Evolutionary conservation across 2,329 filamentous ascomycete genomes (phyloP), one percentile per base, ranked within the genome.

Genomic region (Coniochaeta hoffmannii): DNA sequence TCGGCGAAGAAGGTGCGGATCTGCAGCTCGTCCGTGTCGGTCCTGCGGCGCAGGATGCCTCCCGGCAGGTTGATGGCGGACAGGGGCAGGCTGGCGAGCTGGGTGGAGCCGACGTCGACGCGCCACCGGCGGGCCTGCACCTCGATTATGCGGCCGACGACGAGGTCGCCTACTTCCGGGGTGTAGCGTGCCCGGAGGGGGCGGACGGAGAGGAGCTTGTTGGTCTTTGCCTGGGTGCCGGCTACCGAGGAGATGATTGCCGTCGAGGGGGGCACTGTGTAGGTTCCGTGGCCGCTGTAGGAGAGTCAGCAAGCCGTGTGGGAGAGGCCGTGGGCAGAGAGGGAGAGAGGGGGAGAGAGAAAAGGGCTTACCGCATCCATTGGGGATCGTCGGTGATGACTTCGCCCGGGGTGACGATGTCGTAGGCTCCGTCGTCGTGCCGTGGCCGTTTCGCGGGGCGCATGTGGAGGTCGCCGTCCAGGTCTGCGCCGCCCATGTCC

Each of bases 1-100:
- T 99, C 94, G 55, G 88, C 86, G 74, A 99, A 97, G 73, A 97
- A 99, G n/a, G 86, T 90, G 53, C 94, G 85, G 71, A 99, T 97
- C 73, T 97, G 94, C 65, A 99, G 79, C 76, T 97, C 94, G 71
- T 99, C 94, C 15, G 94, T 95, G 66, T 93, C 92, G 28, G 94
- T 99, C 61, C 94, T 81, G 68, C 93, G 89, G 57, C 94, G 84
- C 64, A 97, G 78, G 61, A 96, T 96, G 32, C 94, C 94, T 56
- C 94, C 94, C 0, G 94, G 94, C 2, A 99, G 77, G 69, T 99
- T 99, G 73, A 99, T 97, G 58, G 88, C 88, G 54, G 85, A 89
- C 44, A 99, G 84, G 17, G 91, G 90, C 10, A 99, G 79, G 50
- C 86, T 82, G 3, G 94, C 93, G 6, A 97, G 86, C 66, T 96